These are phyloP conservation scores for Haberlea rhodopensis DNA, from an alignment of 257 asterid species.

Conservation along the genomic window DNA sequence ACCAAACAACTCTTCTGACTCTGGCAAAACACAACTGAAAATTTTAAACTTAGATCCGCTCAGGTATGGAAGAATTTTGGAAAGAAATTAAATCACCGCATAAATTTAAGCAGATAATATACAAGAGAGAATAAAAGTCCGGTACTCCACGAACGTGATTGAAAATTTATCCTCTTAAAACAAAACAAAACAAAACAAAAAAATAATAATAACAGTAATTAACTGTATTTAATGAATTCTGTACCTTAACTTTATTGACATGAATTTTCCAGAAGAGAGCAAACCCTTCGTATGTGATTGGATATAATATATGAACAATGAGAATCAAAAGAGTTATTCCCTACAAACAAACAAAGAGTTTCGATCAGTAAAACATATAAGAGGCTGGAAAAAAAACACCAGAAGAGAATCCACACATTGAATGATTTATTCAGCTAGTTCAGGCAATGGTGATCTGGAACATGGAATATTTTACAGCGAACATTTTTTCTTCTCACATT, in stretches of 20 bases:
- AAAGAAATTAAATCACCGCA: conserved; percentile 10
- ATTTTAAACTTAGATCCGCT: neutral
- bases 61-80: neutral
- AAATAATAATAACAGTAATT: conserved; percentile 13
- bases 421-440: conserved; percentile 12
- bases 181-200: too few species aligned
- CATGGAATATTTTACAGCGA: conserved; percentile 13
- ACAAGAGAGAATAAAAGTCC: neutral
- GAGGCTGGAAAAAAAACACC: conserved; percentile 19
- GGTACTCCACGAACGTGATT: conserved; percentile 2
- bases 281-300: conserved; percentile 76
- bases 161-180: conserved; percentile 18
- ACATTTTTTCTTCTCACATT: neutral
- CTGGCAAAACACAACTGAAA: neutral
- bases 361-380: conserved; percentile 15
- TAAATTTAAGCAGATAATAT: conserved; percentile 15
- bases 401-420: conserved; percentile 14
- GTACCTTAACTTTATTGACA: conserved; percentile 76
- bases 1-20: neutral
- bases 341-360: conserved; percentile 43
- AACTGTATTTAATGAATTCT: conserved; percentile 15
- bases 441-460: conserved; percentile 9
- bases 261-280: conserved; percentile 65
- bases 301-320: conserved; percentile 62
- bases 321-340: conserved; percentile 67